Percentiles rank a stretch among this genome's conserved stretches.
Conservation (phyloP, 768 basidiomycete genomes). For the Russula sp. region DNA sequence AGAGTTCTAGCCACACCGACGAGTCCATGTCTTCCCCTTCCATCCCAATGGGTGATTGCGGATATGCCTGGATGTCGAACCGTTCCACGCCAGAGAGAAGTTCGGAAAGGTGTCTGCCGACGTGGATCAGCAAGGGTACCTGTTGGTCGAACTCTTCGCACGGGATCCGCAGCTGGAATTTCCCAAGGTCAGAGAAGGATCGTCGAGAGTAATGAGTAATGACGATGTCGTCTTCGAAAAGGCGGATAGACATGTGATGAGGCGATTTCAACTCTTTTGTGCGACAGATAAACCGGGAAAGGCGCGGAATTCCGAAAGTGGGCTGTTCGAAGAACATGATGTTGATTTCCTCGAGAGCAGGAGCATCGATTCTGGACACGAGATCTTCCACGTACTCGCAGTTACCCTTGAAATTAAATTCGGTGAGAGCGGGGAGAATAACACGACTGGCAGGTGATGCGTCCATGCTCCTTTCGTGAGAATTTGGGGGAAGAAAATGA, state of each 20-base stretch:
- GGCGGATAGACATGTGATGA: neutral
- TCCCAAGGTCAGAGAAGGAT: neutral
- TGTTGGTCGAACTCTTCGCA: slow-evolving; percentile 6
- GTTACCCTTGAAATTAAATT: neutral
- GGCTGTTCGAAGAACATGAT: neutral
- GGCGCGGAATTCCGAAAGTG: slow-evolving; percentile 5
- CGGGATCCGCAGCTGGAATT: neutral
- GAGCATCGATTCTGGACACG: slow-evolving; percentile 1
- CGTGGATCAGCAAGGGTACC: neutral
- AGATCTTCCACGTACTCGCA: slow-evolving; percentile 11
- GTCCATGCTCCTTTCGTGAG: neutral
- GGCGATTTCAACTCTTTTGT: neutral
- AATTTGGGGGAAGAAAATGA: neutral
- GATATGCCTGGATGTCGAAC: neutral
- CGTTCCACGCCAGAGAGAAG: neutral
- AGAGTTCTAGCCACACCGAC: slow-evolving; percentile 5
- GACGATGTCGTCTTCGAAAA: neutral
- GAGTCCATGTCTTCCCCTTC: neutral
- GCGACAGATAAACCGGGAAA: slow-evolving; percentile 1
- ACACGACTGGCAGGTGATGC: neutral
- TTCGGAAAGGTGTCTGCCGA: neutral
- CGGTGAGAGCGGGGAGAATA: neutral
- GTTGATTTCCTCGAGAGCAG: neutral
- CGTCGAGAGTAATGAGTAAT: slow-evolving; percentile 1
- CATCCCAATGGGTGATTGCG: too few species aligned